A percentile compares a stretch with the other conserved stretches of the same genome.
Conservation (phyloP, 2,329 filamentous ascomycete genomes). For the Claviceps monticola region DNA sequence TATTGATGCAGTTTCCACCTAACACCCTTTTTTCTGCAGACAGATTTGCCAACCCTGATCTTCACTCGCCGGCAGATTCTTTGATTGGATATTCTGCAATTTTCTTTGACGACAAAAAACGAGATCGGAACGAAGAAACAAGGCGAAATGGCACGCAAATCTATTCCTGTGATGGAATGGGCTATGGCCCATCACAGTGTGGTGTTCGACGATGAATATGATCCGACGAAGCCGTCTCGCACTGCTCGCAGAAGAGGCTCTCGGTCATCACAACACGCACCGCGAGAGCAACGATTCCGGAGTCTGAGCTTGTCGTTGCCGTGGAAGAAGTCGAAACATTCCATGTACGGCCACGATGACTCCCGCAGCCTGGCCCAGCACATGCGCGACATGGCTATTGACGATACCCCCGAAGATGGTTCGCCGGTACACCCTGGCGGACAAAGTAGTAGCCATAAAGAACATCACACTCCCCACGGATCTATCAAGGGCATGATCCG, state of each 20-base stretch:
- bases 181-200: conserved; percentile 1
- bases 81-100: background rate
- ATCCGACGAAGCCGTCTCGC: conserved; percentile 1
- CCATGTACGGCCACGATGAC: conserved; percentile 22
- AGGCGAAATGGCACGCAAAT: conserved; percentile 2
- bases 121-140: background rate
- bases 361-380: conserved; percentile 15
- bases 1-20: background rate
- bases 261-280: background rate
- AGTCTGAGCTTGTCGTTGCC: conserved; percentile 37
- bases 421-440: conserved; percentile 10
- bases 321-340: conserved; percentile 35
- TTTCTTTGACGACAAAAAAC: background rate
- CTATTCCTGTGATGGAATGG: conserved; percentile 6
- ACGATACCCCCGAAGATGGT: conserved; percentile 15
- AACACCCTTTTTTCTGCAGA: background rate
- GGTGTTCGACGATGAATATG: conserved; percentile 3
- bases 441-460: conserved; percentile 12
- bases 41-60: background rate
- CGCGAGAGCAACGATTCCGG: conserved; percentile 26
- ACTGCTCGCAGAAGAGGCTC: background rate
- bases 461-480: conserved; percentile 12
- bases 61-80: background rate
- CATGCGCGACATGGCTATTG: conserved; percentile 19
- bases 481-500: conserved; percentile 38